Evolutionary conservation across 2,329 filamentous ascomycete genomes (phyloP), one percentile per base, ranked within the genome.

Genomic region (Diplocarpon rosae): DNA sequence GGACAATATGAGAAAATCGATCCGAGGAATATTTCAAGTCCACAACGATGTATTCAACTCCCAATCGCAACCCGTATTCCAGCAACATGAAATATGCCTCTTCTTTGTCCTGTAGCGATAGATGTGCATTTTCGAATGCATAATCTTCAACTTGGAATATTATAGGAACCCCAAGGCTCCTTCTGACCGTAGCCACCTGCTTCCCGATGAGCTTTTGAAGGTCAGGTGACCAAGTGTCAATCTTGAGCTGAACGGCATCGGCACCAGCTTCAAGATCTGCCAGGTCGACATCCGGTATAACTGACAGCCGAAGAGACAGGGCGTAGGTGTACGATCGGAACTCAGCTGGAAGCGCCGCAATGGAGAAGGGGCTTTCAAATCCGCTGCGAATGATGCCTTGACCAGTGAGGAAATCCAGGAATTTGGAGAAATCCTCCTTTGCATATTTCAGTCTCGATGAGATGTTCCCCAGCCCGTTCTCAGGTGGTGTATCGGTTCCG

Each of bases 301-400:
- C 69, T 0, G 74, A 75, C 1, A 83, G 61, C 2, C 74, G 70
- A 1, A 85, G 66, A 3, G 76, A 76, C 0, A 83, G 67, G 5
- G 81, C 79, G 55, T 82, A 83, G 0, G 83, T 86, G 53, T 79
- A 83, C 10, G 69, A 66, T 40, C 76, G 69, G 43, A 69, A 68
- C 51, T 80, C 75, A 1, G 75, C 72, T 1, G 76, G 75, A 2
- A 76, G 71, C 24, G 76, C 75, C 13, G 71, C 65, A 43, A 79
- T 64, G 2, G 74, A 76, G 54, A 80, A 80, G 1, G 76, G 76
- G 45, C 75, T 79, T 53, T 76, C 71, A 32, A 75, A 64, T 56
- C 69, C 73, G 3, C 70, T 69, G 46, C 70, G 65, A 9, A 70
- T 69, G 16, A 72, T 63, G 24, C 69, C 67, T 39, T 70, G 67